Conservation (phyloP, 176 grass and related monocot species). For the Panicum miliaceum region DNA sequence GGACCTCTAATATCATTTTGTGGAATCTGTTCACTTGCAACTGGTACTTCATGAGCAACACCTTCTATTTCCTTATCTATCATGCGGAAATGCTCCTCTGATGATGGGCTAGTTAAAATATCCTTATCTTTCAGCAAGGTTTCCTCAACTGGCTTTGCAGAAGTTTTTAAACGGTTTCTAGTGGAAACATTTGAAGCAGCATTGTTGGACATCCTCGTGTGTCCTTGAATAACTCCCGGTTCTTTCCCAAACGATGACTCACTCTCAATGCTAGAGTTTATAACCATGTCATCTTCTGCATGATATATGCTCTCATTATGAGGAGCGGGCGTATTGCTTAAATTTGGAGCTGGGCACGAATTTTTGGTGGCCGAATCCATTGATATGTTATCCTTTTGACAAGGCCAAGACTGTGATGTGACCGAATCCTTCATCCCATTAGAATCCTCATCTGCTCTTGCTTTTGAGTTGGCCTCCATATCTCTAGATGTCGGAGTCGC, state of each 20-base stretch:
- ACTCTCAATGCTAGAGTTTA: conserved; percentile 42
- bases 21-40: conserved; percentile 43
- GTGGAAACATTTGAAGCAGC: conserved; percentile 46
- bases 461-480: conserved; percentile 53
- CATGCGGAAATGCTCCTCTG: conserved; percentile 36
- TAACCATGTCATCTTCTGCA: conserved; percentile 51
- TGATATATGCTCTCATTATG: conserved; percentile 33
- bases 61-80: conserved; percentile 45
- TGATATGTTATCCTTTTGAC: conserved; percentile 54
- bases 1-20: conserved; percentile 48
- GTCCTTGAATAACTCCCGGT: conserved; percentile 35
- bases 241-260: conserved; percentile 53
- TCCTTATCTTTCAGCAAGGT: conserved; percentile 37
- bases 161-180: conserved; percentile 51
- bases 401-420: conserved; percentile 46
- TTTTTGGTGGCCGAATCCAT: conserved; percentile 31
- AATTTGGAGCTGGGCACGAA: conserved; percentile 34
- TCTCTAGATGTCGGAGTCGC: conserved; percentile 68
- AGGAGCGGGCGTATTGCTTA: conserved; percentile 23
- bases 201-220: conserved; percentile 35
- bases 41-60: conserved; percentile 39
- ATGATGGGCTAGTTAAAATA: not conserved
- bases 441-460: conserved; percentile 53
- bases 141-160: conserved; percentile 45
- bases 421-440: conserved; percentile 48